Conservation (phyloP, 176 grass and related monocot species). For the Echinochloa phyllopogon region DNA sequence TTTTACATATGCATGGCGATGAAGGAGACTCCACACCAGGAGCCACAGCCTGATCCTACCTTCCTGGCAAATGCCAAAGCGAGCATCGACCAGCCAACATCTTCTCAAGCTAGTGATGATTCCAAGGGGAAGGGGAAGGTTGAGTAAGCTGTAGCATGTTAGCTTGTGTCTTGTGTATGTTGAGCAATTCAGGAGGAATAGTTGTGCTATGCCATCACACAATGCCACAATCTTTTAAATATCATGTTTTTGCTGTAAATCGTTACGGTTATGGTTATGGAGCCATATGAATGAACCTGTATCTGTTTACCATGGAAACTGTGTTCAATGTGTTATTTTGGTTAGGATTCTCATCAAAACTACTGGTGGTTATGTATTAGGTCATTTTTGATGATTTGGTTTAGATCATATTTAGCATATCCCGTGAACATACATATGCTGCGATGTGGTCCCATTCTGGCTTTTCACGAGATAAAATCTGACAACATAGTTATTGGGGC, state of each 20-base stretch:
- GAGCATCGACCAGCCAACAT: slow-evolving; percentile 67
- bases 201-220: neutral
- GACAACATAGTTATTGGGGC: neutral
- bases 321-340: slow-evolving; percentile 1
- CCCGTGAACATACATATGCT: neutral
- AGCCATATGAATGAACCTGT: slow-evolving; percentile 25
- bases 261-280: slow-evolving; percentile 22
- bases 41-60: slow-evolving; percentile 81
- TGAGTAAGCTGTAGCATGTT: slow-evolving; percentile 57
- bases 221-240: neutral
- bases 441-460: neutral
- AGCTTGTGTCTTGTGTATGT: slow-evolving; percentile 1
- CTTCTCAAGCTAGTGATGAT: slow-evolving; percentile 53
- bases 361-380: slow-evolving; percentile 16
- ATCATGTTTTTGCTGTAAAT: neutral
- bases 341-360: neutral
- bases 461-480: slow-evolving; percentile 14
- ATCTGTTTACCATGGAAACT: neutral
- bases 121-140: slow-evolving; percentile 71
- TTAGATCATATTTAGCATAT: slow-evolving; percentile 15
- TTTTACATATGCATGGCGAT: slow-evolving; percentile 91
- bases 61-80: slow-evolving; percentile 86
- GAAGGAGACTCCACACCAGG: slow-evolving; percentile 59
- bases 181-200: slow-evolving; percentile 15
- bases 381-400: neutral